Evolutionary conservation across 169 alveolate genomes (phyloP).

Genomic region (Sarcocystis neurona): DNA sequence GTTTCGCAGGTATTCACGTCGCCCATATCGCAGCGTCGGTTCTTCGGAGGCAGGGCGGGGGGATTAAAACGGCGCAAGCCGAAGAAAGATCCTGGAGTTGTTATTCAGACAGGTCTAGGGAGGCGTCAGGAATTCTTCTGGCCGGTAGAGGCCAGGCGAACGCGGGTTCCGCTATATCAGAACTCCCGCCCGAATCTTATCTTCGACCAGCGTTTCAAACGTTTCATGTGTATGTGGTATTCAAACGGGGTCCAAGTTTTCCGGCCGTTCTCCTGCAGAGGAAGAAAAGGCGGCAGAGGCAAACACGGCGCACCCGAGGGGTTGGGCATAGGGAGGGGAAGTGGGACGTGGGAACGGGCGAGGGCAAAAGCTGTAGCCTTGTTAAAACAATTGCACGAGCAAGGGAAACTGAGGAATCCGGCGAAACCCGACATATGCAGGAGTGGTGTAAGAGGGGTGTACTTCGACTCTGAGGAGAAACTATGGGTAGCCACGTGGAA

Average conservation of each 20-base stretch:
- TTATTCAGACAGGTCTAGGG: conserved; percentile 64
- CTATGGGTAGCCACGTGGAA: conserved; percentile 67
- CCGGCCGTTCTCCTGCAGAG: conserved; percentile 53
- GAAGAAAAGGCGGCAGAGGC: conserved; percentile 42
- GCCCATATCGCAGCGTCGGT: no score
- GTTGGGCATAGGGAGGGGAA: conserved; percentile 32
- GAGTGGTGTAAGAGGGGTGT: conserved; percentile 64
- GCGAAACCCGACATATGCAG: conserved; percentile 56
- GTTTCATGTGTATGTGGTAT: conserved; percentile 63
- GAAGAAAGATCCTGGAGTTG: conserved; percentile 27
- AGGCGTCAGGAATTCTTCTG: conserved; percentile 64
- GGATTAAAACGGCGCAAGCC: conserved; percentile 62
- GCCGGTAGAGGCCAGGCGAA: conserved; percentile 45
- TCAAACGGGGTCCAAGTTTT: conserved; percentile 48
- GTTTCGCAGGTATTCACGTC: no score
- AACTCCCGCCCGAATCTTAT: conserved; percentile 48
- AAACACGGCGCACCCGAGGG: conserved; percentile 25
- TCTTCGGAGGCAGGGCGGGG: conserved; percentile 63
- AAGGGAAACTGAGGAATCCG: conserved; percentile 11
- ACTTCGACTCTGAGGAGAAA: conserved; percentile 60
- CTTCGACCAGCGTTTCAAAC: conserved; percentile 43
- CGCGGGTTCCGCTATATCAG: conserved; percentile 61
- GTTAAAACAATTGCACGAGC: conserved; percentile 43
- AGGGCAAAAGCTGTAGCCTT: conserved; percentile 55
- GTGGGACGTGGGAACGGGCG: conserved; percentile 51